phyloP scores from a whole-genome alignment of 2,329 filamentous ascomycete genomes.

The Microdochium paspali region DNA sequence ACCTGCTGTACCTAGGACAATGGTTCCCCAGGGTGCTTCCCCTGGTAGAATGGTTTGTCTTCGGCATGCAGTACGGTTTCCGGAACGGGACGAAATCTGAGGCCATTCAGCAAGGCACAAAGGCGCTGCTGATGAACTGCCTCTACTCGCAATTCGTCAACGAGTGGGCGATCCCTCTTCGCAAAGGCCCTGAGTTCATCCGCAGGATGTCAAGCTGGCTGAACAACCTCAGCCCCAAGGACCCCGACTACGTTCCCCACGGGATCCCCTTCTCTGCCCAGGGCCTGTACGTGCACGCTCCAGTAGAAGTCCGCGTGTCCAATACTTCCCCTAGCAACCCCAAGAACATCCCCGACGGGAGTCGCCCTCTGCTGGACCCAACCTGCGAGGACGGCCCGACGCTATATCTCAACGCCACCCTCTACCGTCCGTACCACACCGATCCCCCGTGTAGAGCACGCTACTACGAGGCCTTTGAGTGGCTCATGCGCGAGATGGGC shows the following conservation, averaged over 20 bases:
- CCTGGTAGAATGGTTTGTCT: conserved; percentile 91
- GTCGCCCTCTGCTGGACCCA: conserved; percentile 54
- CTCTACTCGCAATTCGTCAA: conserved; percentile 98
- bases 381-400: conserved; percentile 60
- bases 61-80: conserved; percentile 96
- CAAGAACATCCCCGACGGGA: conserved; percentile 3
- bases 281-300: conserved; percentile 77
- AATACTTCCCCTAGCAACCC: conserved; percentile 46
- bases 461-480: conserved; percentile 88
- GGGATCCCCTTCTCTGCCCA: conserved; percentile 74
- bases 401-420: conserved; percentile 80
- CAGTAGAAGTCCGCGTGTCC: conserved; percentile 80
- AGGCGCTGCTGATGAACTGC: conserved; percentile 90
- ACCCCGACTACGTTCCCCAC: conserved; percentile 53
- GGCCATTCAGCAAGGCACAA: conserved; percentile 72
- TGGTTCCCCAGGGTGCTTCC: conserved; percentile 73
- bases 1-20: conserved; percentile 72
- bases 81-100: conserved; percentile 54
- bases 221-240: conserved; percentile 49
- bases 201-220: conserved; percentile 80
- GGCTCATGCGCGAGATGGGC: conserved; percentile 77
- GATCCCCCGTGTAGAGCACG: conserved; percentile 68
- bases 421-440: conserved; percentile 72
- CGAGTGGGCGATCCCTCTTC: conserved; percentile 88
- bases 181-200: conserved; percentile 80